Evolutionary conservation across 148 eudicot genomes (phyloP), one percentile per base, ranked within the genome.

Genomic region (Rheum nobile): DNA sequence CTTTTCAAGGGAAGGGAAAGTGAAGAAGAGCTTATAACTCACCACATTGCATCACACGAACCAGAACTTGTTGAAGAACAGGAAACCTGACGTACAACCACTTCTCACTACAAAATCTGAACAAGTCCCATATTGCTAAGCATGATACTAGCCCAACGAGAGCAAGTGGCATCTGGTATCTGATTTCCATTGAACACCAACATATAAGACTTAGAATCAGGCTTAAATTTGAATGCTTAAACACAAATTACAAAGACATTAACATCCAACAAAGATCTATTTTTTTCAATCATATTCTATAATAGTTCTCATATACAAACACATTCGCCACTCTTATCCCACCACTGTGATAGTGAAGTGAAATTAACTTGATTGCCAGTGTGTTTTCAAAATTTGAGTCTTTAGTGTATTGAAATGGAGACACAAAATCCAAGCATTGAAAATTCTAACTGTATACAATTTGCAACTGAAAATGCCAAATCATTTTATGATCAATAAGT

Each of bases 131-230:
- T 28, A 88, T 75, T 2, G 88, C 97, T 75, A 93, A 80, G 80
- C 97, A 82, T 41, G 83, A 88, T 44, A 93, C 35, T 83, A 93
- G 78, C 21, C 98, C 97, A 77, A 85, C 80, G 82, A 93, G 91
- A 68, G 97, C 92, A 75, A 89, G 71, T 39, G 97, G 98, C 85
- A 91, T 84, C 76, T 91, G 91, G 85, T 93, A 91, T 85, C 98
- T 93, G 59, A 59, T 42, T 69, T 59, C 59, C 71, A 80, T 5
- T 24, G 73, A 41, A 55, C 37, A 59, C 6, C 41, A 22, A 52
- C 39, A 35, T 38, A 35, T 38, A 21, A 68, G 77, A 57, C 48
- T 31, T 22, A 65, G 70, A 65, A 55, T 22, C 31, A 55, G 8
- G 24, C 24, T 50, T 22, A 50, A n/a, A 19, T 2, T 19, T 50